Percentiles rank a stretch among this genome's conserved stretches.
These are phyloP conservation scores for Thielaviopsis ethacetica DNA, from an alignment of 2,329 filamentous ascomycete species.

Conservation along the genomic window DNA sequence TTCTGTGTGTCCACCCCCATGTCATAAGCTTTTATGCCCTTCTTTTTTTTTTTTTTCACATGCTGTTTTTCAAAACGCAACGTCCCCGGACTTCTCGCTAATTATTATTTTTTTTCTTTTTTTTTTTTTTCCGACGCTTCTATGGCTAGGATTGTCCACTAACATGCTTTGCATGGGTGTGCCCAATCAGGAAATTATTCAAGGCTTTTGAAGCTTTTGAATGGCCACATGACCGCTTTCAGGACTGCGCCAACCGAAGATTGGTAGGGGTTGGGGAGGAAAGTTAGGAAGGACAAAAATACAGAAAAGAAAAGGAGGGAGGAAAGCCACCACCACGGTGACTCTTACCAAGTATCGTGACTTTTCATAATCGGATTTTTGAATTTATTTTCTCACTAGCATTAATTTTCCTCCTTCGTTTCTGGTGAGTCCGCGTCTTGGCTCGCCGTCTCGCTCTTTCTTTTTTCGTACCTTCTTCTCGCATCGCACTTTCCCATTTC, in stretches of 20 bases:
- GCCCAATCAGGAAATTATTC: conserved; percentile 1
- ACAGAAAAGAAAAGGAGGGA: not conserved
- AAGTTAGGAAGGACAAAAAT: not conserved
- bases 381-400: not conserved
- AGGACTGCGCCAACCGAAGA: conserved; percentile 1
- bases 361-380: not conserved
- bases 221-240: conserved; percentile 8
- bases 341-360: not conserved
- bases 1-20: no score
- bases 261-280: not conserved
- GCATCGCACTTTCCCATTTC: not conserved
- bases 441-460: not conserved
- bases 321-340: not conserved
- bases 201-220: not conserved
- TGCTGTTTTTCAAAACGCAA: no score
- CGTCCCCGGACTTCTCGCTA: not conserved
- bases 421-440: not conserved
- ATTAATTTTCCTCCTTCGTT: not conserved
- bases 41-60: no score
- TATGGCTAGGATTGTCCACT: not conserved
- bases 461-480: not conserved
- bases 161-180: not conserved
- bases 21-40: no score
- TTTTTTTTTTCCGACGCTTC: not conserved
- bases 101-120: not conserved